Conservation (phyloP, 129 eudicot genomes). For the Chrysanthemum lavandulifolium region DNA sequence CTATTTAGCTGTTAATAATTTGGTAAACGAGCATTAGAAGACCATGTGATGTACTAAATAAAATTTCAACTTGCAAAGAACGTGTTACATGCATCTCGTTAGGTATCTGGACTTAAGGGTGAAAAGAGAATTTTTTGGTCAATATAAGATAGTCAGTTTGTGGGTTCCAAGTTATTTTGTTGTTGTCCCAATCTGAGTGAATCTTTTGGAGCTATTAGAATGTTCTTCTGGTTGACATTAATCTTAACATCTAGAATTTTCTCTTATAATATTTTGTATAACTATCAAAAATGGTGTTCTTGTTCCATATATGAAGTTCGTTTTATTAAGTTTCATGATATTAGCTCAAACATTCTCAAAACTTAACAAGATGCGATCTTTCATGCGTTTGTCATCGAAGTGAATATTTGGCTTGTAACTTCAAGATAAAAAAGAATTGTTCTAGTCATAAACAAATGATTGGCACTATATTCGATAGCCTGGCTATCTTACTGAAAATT, state of each 20-base stretch:
- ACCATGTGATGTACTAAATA: conserved; percentile 8
- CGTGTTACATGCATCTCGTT: neutral
- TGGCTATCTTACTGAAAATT: too few relatives aligned
- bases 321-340: neutral
- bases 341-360: neutral
- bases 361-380: conserved; percentile 2
- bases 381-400: neutral
- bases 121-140: conserved; percentile 2
- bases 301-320: neutral
- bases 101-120: conserved; percentile 4
- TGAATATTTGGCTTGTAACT: neutral
- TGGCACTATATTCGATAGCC: too few relatives aligned
- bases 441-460: too few relatives aligned
- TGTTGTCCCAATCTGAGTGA: neutral
- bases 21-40: conserved; percentile 9
- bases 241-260: neutral
- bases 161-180: conserved; percentile 28
- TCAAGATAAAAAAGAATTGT: too few relatives aligned
- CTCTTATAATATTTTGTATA: conserved; percentile 8
- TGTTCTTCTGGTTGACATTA: conserved; percentile 3
- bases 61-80: neutral
- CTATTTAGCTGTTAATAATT: conserved; percentile 3
- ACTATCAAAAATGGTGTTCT: neutral
- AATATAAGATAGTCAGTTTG: conserved; percentile 5
- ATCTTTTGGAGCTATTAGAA: conserved; percentile 23